phyloP scores from a whole-genome alignment of 2,329 filamentous ascomycete species.

The Sporothrix pseudoabietina region DNA sequence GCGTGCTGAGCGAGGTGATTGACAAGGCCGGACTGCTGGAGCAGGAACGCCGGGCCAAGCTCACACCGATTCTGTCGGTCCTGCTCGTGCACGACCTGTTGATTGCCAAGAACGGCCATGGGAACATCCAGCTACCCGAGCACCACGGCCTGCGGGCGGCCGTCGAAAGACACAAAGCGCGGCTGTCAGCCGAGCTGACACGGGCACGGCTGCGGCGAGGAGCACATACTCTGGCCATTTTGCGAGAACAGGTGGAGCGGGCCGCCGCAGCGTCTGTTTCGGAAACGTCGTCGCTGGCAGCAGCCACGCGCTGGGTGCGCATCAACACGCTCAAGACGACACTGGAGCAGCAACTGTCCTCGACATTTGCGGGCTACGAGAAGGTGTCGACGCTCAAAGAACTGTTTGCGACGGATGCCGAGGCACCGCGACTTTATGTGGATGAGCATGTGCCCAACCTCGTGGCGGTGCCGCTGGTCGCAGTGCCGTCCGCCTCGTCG shows the following conservation, averaged over 20 bases:
- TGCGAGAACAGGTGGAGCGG: slow-evolving; percentile 64
- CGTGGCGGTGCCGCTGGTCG: slow-evolving; percentile 66
- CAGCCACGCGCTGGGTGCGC: slow-evolving; percentile 87
- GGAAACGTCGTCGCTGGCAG: slow-evolving; percentile 55
- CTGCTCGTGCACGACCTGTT: slow-evolving; percentile 86
- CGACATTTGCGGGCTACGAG: slow-evolving; percentile 69
- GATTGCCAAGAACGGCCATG: slow-evolving; percentile 57
- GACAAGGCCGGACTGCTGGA: slow-evolving; percentile 74
- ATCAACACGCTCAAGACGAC: slow-evolving; percentile 78
- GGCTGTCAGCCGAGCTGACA: slow-evolving; percentile 79
- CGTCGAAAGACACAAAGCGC: slow-evolving; percentile 77
- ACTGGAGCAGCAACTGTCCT: slow-evolving; percentile 70
- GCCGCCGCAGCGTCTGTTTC: slow-evolving; percentile 67
- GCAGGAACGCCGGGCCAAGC: slow-evolving; percentile 65
- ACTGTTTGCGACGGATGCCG: slow-evolving; percentile 48
- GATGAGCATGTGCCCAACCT: slow-evolving; percentile 83
- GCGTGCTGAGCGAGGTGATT: slow-evolving; percentile 83
- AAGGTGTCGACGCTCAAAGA: slow-evolving; percentile 59
- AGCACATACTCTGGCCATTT: slow-evolving; percentile 65
- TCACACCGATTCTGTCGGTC: slow-evolving; percentile 77
- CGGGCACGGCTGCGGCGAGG: slow-evolving; percentile 74
- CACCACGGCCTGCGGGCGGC: slow-evolving; percentile 75
- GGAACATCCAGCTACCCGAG: slow-evolving; percentile 77
- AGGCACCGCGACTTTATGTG: slow-evolving; percentile 58
- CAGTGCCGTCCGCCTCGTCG: slow-evolving; percentile 41